phyloP scores from a whole-genome alignment of 2,329 filamentous ascomycete species.

The Cytospora chrysosperma region DNA sequence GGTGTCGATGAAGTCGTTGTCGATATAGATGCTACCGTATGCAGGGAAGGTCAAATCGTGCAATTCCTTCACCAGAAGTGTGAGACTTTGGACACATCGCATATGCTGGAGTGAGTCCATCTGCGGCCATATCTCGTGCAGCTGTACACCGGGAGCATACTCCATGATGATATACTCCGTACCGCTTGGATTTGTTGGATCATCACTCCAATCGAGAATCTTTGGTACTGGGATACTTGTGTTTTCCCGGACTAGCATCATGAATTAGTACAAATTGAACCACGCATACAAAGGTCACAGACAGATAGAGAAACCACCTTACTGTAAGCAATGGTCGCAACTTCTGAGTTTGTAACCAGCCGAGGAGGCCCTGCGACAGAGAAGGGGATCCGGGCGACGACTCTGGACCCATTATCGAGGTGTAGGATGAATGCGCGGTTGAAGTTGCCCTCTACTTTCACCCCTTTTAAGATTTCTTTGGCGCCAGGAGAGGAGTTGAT shows the following conservation, averaged over 20 bases:
- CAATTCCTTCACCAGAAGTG: not conserved
- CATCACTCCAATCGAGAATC: not conserved
- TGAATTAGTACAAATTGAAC: not conserved
- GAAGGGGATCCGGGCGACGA: not conserved
- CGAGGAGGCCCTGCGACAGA: not conserved
- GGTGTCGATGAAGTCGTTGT: not conserved
- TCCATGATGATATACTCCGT: slow-evolving; percentile 1
- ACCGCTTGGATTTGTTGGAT: not conserved
- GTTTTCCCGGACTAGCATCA: not conserved
- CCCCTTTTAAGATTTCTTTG: not conserved
- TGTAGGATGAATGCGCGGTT: not conserved
- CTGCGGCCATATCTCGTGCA: not conserved
- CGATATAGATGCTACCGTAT: not conserved
- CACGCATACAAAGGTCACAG: not conserved
- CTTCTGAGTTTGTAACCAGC: slow-evolving; percentile 1
- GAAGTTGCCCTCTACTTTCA: slow-evolving; percentile 5
- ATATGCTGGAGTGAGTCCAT: not conserved
- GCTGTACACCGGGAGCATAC: not conserved
- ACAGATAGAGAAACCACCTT: not conserved
- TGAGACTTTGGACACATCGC: not conserved
- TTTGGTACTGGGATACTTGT: not conserved
- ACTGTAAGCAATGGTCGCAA: not conserved
- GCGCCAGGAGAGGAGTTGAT: not conserved
- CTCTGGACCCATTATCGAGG: not conserved
- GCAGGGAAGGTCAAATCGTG: not conserved